phyloP scores from a whole-genome alignment of 2,329 filamentous ascomycete genomes.

The Onygenales sp. region DNA sequence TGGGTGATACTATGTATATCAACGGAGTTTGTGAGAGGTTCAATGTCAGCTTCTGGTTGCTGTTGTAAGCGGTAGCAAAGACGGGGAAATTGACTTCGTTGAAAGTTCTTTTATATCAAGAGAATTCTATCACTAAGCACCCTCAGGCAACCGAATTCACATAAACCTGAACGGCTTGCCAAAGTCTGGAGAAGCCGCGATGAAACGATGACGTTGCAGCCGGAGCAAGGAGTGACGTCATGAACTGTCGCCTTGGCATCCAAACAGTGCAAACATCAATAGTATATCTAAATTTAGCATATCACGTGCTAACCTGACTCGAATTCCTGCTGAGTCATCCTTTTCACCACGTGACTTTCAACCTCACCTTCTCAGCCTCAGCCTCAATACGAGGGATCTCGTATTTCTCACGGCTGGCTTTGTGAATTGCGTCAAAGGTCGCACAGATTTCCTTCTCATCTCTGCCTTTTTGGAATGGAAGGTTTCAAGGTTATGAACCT shows the following conservation, averaged over 20 bases:
- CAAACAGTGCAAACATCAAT: neutral
- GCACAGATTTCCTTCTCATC: neutral
- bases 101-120: too few relatives aligned
- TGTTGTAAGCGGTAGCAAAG: too few relatives aligned
- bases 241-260: too few relatives aligned
- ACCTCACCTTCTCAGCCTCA: neutral
- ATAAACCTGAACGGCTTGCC: too few relatives aligned
- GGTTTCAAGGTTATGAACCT: neutral
- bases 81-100: too few relatives aligned
- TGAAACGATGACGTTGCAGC: neutral
- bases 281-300: neutral
- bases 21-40: too few relatives aligned
- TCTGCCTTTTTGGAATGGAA: too few relatives aligned
- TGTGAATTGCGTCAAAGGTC: too few relatives aligned
- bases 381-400: neutral
- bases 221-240: neutral
- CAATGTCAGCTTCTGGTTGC: too few relatives aligned
- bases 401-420: neutral
- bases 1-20: too few relatives aligned
- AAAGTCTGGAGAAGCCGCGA: neutral
- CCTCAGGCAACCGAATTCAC: too few relatives aligned
- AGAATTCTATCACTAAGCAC: neutral
- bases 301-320: neutral
- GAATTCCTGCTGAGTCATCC: neutral
- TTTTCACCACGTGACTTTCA: neutral